These are phyloP conservation scores for Arthrobotrys entomopaga DNA, from an alignment of 2,329 filamentous ascomycete species.

Conservation along the genomic window DNA sequence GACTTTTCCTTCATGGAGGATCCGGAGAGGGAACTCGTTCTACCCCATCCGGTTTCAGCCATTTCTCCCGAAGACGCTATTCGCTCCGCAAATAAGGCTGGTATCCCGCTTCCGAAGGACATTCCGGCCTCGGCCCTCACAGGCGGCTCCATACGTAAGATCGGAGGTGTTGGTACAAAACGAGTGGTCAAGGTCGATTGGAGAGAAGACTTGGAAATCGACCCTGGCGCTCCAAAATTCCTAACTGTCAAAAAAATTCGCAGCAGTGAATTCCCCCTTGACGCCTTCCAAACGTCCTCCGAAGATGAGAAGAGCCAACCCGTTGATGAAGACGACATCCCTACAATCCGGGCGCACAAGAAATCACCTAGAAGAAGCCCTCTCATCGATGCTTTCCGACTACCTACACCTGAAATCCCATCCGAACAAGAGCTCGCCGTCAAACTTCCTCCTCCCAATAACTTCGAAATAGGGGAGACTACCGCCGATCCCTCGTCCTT, in stretches of 20 bases:
- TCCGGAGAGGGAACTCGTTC: constrained; percentile 86
- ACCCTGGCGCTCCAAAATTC: constrained; percentile 55
- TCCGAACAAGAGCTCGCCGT: constrained; percentile 44
- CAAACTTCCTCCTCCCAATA: constrained; percentile 59
- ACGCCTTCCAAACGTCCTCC: constrained; percentile 54
- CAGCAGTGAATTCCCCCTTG: constrained; percentile 55
- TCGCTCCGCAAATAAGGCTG: constrained; percentile 83
- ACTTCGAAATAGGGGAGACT: constrained; percentile 77
- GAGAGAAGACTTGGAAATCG: constrained; percentile 73
- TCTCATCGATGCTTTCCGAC: constrained; percentile 46
- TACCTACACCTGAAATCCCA: constrained; percentile 48
- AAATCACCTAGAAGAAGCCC: constrained; percentile 40
- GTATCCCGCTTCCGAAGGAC: constrained; percentile 88
- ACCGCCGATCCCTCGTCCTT: not conserved
- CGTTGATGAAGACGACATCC: constrained; percentile 57
- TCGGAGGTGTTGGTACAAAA: constrained; percentile 79
- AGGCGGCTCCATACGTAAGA: constrained; percentile 90
- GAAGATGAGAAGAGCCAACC: constrained; percentile 57
- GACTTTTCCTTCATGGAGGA: constrained; percentile 82
- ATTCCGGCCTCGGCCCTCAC: constrained; percentile 88
- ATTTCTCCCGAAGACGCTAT: constrained; percentile 74
- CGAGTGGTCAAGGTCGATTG: constrained; percentile 82
- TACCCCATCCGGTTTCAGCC: constrained; percentile 71
- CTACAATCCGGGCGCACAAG: constrained; percentile 56
- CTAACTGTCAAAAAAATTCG: constrained; percentile 68